A percentile compares a stretch with the other conserved stretches of the same genome.
These are phyloP conservation scores for Suhomyces panamericanus DNA, from an alignment of 1,139 yeast species.

Conservation along the genomic window DNA sequence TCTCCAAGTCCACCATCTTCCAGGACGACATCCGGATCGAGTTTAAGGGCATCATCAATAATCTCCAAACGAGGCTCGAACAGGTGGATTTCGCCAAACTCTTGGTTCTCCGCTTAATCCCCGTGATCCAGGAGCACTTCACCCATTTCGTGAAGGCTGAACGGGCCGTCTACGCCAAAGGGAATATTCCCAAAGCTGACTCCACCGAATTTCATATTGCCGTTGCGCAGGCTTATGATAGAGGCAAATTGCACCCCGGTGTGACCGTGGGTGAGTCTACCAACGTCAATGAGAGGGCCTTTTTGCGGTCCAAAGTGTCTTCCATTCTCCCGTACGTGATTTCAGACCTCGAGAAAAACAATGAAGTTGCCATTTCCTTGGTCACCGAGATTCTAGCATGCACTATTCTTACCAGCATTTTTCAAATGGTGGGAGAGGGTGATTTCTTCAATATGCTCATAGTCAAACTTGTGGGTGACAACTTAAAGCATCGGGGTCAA, in stretches of 20 bases:
- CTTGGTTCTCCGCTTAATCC: conserved; percentile 58
- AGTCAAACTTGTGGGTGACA: conserved; percentile 60
- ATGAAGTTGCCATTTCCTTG: conserved; percentile 51
- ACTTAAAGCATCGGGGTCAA: conserved; percentile 72
- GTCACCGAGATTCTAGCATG: conserved; percentile 65
- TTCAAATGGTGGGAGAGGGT: conserved; percentile 63
- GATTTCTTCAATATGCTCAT: conserved; percentile 75
- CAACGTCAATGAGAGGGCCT: conserved; percentile 51
- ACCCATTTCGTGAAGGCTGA: conserved; percentile 55
- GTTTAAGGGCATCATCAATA: conserved; percentile 43
- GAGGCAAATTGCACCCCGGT: conserved; percentile 62
- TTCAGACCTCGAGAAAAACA: conserved; percentile 48
- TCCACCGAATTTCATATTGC: conserved; percentile 44
- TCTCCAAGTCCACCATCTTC: conserved; percentile 52
- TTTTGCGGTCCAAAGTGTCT: conserved; percentile 47
- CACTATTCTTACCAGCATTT: conserved; percentile 46
- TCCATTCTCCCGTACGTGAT: conserved; percentile 54
- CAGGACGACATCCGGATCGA: conserved; percentile 54
- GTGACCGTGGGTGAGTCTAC: conserved; percentile 47
- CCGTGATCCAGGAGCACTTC: conserved; percentile 68
- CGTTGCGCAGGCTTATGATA: conserved; percentile 59
- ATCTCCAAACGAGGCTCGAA: conserved; percentile 42
- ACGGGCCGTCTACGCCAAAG: conserved; percentile 32
- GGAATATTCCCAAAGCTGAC: conserved; percentile 15
- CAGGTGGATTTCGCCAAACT: conserved; percentile 57